Base-by-base conservation (phyloP, 2,329 filamentous ascomycete species). In the Rhynchosporium secalis region DNA sequence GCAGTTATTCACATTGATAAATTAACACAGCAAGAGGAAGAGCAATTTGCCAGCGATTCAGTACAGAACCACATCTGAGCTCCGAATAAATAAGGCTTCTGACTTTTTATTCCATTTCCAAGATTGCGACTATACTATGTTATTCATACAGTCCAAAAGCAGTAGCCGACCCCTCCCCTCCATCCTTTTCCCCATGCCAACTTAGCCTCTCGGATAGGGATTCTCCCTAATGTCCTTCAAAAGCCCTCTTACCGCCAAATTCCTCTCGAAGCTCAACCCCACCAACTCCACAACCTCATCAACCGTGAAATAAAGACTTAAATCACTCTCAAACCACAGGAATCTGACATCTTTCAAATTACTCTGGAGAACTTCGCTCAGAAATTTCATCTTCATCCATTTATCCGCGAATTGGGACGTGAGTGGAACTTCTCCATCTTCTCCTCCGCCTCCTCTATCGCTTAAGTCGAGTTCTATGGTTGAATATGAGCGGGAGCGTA, bases 271-370 rank as follows among this genome's bases (percentile, higher is more conserved):
- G 72, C 85, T 88, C 26, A 85, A 78, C 56, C 81, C 78, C 51
- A 88, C 83, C 68, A 89, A 72, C 65, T 89, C 85, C 40, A 87
- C 74, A 13, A 88, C 83, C 75, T 88, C 86, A 4, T 81, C 80
- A 7, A 77, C 79, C 0, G 81, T 79, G 68, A 88, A 88, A 72
- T 87, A 86, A 43, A 87, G 72, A 65, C 85, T 86, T 47, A 89
- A 76, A 72, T 88, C 85, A 73, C 85, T 86, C 65, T 89, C 85
- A 69, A 83, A 79, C 86, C 86, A 89, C 43, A 89, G 73, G 65
- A 79, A 87, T 62, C 78, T 79, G 61, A 89, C 82, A 65, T 88
- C 86, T 65, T 82, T 82, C 58, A 88, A 76, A 69, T 88, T 87
- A 68, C 85, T 87, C 76, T 89, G 86, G 66, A 89, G 76, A 33